Evolutionary conservation across 805 yeast species (phyloP), one percentile per base, ranked within the genome.

Genomic region (Cephaloascus fragrans): DNA sequence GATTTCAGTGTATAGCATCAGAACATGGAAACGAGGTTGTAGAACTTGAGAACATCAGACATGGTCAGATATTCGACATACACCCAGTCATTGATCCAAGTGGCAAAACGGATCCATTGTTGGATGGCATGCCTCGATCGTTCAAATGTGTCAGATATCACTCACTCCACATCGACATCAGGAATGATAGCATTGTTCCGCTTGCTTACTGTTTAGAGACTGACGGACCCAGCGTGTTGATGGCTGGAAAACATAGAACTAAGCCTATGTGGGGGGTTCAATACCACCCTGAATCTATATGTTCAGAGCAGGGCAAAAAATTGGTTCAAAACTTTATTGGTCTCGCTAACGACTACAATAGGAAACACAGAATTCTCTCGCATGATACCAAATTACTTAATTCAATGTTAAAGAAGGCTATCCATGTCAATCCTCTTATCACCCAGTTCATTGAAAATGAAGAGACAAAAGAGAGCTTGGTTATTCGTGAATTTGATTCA

Each of bases 201-300:
- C 59, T 86, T 39, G 94, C 93, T 0, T 61, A 62, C 44, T 74
- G 89, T 31, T 31, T 45, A n/a, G 73, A 67, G 38, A 65, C 64
- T 3, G 51, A 49, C 14, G 42, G 41, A 2, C 40, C 38, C 4
- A 51, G 52, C 32, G 60, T 83, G 4, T 53, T 86, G 23, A 93
- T 93, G 99, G 96, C 95, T 1, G 93, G 73, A 0, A 71, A 63
- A 51, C 89, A 85, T 50, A 47, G 37, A 0, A 16, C 29, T 0
- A 58, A 62, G 17, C 97, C 97, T 0, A 83, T 83, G 62, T 90
- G 68, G 55, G 98, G 96, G 1, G 97, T 93, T 2, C 99, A 93
- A 52, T 94, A 89, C 52, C 99, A 93, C 52, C 98, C 98, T 0
- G 99, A 93, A 52, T 87, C 96, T 1, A 77, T 90, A 32, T 86